Evolutionary conservation across 2,329 filamentous ascomycete species (phyloP).

Genomic region (Fusarium begoniae): DNA sequence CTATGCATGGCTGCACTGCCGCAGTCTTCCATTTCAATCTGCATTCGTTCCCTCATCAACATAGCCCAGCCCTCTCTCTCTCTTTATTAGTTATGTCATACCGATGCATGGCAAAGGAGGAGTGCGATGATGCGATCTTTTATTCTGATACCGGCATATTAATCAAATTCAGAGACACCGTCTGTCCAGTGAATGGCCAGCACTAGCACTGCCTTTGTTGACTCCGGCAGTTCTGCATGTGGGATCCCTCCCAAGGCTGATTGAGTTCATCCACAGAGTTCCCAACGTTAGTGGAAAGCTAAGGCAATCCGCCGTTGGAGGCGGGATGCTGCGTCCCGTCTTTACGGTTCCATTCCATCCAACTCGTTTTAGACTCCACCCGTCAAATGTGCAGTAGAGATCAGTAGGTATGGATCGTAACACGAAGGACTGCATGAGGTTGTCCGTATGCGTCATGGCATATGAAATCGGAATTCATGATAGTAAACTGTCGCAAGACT

Average conservation of each 20-base stretch:
- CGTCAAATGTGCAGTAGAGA: conserved; percentile 2
- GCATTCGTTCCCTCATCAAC: conserved; percentile 12
- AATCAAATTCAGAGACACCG: neutral
- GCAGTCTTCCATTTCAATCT: neutral
- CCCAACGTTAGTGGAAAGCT: conserved; percentile 5
- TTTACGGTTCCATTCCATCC: conserved; percentile 17
- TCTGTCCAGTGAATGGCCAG: neutral
- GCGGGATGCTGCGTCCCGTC: conserved; percentile 28
- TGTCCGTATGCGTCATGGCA: neutral
- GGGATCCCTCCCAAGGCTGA: conserved; percentile 36
- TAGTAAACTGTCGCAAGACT: neutral
- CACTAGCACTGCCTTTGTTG: neutral
- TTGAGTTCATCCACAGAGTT: conserved; percentile 19
- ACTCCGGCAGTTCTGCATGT: conserved; percentile 20
- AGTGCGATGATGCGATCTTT: neutral
- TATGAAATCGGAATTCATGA: neutral
- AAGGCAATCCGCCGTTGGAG: conserved; percentile 7
- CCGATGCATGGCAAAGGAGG: neutral
- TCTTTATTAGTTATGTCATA: conserved; percentile 7
- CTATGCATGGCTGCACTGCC: conserved; percentile 24
- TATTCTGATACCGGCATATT: neutral
- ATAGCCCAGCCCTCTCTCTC: neutral
- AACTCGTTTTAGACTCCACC: conserved; percentile 1
- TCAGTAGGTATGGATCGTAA: neutral
- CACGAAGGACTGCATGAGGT: neutral